Conservation (phyloP, 306 rosid species). For the Gastrolobium villosum region DNA sequence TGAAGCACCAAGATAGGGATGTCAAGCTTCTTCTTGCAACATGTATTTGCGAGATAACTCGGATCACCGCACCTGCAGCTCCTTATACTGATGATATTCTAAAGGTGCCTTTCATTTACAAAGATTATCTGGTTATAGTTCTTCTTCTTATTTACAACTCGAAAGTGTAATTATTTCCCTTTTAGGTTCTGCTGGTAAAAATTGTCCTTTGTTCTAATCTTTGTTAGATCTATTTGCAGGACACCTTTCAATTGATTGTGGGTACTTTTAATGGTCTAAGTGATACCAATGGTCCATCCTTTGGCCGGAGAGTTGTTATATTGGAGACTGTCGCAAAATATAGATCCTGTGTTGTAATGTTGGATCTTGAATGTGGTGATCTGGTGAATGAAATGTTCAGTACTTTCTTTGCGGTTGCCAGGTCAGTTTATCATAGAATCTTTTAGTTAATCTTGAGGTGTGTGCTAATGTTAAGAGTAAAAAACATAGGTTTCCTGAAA, state of each 20-base stretch:
- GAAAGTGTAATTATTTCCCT: slow-evolving; percentile 2
- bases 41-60: slow-evolving; percentile 94
- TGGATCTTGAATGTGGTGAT: slow-evolving; percentile 98
- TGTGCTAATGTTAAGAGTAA: slow-evolving; percentile 23
- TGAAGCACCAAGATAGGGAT: slow-evolving; percentile 95
- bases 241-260: slow-evolving; percentile 86
- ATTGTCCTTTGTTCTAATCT: slow-evolving; percentile 45
- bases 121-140: slow-evolving; percentile 30
- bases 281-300: slow-evolving; percentile 92
- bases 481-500: slow-evolving; percentile 27
- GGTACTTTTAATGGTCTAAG: slow-evolving; percentile 90
- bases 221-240: slow-evolving; percentile 68
- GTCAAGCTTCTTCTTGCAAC: slow-evolving; percentile 97
- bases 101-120: slow-evolving; percentile 65
- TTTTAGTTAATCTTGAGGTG: slow-evolving; percentile 6
- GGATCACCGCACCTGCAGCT: slow-evolving; percentile 98
- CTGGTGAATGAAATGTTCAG: slow-evolving; percentile 93
- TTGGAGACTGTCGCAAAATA: slow-evolving; percentile 98
- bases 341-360: slow-evolving; percentile 99
- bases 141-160: slow-evolving; percentile 25
- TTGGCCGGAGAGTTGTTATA: slow-evolving; percentile 93
- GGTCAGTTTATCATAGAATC: slow-evolving; percentile 63
- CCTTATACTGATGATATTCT: slow-evolving; percentile 92
- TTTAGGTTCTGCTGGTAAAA: background rate
- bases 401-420: slow-evolving; percentile 87